Percentiles rank a stretch among this genome's conserved stretches.
Evolutionary conservation across 139 green algal genomes (phyloP).

Genomic region (Eudorina sp.): DNA sequence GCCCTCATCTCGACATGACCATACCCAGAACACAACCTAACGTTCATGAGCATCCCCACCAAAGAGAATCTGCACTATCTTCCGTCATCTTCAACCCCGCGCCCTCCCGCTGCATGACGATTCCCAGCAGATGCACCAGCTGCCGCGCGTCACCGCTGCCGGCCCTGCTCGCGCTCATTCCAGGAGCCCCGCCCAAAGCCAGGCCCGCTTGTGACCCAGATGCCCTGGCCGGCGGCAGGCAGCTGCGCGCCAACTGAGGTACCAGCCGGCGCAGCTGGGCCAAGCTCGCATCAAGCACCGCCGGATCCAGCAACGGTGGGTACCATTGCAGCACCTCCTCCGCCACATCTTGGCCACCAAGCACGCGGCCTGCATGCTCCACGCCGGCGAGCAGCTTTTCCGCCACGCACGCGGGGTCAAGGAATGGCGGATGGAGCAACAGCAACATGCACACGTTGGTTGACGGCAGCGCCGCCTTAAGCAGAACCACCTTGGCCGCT

Average conservation of each 20-base stretch:
- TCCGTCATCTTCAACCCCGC: not conserved
- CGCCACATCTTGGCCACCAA: not conserved
- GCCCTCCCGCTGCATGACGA: constrained; percentile 29
- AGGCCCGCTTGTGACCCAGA: not conserved
- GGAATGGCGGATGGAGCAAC: constrained; percentile 16
- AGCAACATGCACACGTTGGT: constrained; percentile 40
- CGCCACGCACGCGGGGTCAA: not conserved
- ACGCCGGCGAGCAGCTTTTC: constrained; percentile 7
- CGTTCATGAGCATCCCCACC: constrained; percentile 3
- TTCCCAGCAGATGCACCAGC: constrained; percentile 44
- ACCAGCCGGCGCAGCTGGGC: constrained; percentile 38
- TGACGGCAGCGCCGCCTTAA: constrained; percentile 21
- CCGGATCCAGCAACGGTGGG: constrained; percentile 25
- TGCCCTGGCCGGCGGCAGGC: not conserved
- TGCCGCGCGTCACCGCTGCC: not conserved
- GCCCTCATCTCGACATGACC: no score
- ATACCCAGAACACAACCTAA: no score
- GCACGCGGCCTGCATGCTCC: constrained; percentile 14
- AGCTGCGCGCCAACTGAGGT: not conserved
- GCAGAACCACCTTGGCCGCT: not conserved
- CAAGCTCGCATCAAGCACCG: not conserved
- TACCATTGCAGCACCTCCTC: constrained; percentile 47
- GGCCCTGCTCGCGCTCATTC: not conserved
- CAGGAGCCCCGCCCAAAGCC: not conserved
- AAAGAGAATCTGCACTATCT: not conserved